Evolutionary conservation across 768 basidiomycete genomes (phyloP).

Genomic region (Psilocybe tampanensis): DNA sequence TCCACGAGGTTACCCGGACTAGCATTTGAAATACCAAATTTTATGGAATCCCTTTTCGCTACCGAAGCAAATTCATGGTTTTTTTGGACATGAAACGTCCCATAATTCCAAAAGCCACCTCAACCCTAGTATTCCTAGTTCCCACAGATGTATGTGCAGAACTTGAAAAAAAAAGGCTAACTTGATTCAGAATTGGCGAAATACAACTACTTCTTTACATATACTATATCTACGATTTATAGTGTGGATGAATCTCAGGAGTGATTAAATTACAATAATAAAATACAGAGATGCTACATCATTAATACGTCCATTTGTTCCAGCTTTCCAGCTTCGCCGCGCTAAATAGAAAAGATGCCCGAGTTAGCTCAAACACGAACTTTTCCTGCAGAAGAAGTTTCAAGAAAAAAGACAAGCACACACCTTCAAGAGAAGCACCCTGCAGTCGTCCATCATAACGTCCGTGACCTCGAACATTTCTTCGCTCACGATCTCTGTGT

Average conservation of each 20-base stretch:
- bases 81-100: too few species aligned
- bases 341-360: slow-evolving; percentile 27
- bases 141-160: too few species aligned
- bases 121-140: too few species aligned
- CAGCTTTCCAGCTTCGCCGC: slow-evolving; percentile 37
- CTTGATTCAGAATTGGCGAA: too few species aligned
- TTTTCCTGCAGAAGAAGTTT: neutral
- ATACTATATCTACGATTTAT: neutral
- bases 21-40: too few species aligned
- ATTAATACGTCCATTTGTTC: slow-evolving; percentile 46
- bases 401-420: too few species aligned
- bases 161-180: too few species aligned
- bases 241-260: neutral
- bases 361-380: neutral
- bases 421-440: slow-evolving; percentile 52
- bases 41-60: too few species aligned
- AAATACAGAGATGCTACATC: slow-evolving; percentile 32
- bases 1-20: too few species aligned
- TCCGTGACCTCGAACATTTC: slow-evolving; percentile 52
- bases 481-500: slow-evolving; percentile 51
- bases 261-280: neutral
- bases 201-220: too few species aligned
- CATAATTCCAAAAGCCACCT: too few species aligned
- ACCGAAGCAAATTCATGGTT: too few species aligned
- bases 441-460: slow-evolving; percentile 59